Evolutionary conservation across 192 early-diverging fungal genomes (phyloP), one percentile per base, ranked within the genome.

Genomic region (Chytriomyces confervae): DNA sequence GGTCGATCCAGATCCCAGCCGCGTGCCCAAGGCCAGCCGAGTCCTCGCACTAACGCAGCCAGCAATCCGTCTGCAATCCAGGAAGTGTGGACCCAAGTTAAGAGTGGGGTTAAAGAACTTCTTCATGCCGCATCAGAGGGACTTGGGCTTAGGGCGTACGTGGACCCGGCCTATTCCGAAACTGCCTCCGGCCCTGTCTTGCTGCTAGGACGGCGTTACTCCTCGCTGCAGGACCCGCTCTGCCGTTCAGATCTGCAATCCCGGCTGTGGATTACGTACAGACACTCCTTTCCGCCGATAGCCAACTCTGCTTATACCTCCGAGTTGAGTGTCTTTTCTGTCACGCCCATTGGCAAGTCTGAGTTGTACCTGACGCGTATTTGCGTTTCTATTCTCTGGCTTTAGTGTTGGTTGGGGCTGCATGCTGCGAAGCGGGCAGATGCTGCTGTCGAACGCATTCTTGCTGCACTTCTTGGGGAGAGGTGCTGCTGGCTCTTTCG

Each of bases 381-480:
- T 20, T 57, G 13, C 16, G 20, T 57, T 57, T 5, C 16, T 57
- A 13, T 67, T 74, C 18, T 66, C 50, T 13, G 23, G 20, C 27
- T 49, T 70, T 48, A 76, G 74, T 72, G 77, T 80, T 50, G 85
- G 81, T 6, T 85, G 95, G 95, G 97, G 97, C 0, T 99, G 97
- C 83, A 99, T 99, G 97, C 81, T 99, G 66, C 82, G 97, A 27
- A 93, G 93, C 53, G 96, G 96, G 0, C 97, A 99, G 84, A 95
- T 94, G 81, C 83, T 99, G 46, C 87, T 99, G 51, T 92, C 94
- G 0, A 96, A 94, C 77, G 90, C 94, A 0, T 82, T 97, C 18
- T 79, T 95, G 70, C 77, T 93, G 23, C 90, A 94, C 76, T 77
- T 88, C 29, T 84, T 98, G 77, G 95, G 95, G 18, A 81, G 94